Evolutionary conservation across 192 early-diverging fungal species (phyloP).

Genomic region (Rhizophagus prolifer): DNA sequence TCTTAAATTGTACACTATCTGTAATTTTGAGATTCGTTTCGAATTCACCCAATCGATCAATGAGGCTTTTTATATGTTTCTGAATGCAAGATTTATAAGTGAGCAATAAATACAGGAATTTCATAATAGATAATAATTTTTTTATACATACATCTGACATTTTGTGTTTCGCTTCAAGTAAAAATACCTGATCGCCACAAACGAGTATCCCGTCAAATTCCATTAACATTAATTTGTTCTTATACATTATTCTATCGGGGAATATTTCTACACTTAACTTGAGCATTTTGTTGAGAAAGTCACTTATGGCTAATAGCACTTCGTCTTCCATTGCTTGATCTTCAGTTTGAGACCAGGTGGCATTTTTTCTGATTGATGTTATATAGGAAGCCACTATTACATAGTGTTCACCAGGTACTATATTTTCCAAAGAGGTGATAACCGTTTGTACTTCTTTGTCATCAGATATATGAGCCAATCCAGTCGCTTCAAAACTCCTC

Average conservation of each 20-base stretch:
- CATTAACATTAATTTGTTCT: constrained; percentile 1
- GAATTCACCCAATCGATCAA: constrained; percentile 16
- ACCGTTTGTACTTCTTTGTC: not conserved
- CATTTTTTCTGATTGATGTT: not conserved
- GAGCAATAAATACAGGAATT: constrained; percentile 12
- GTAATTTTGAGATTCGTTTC: not conserved
- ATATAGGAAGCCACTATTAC: not conserved
- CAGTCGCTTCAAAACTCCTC: not conserved
- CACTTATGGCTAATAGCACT: not conserved
- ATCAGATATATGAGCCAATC: not conserved
- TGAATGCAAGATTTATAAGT: constrained; percentile 16
- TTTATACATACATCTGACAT: constrained; percentile 12
- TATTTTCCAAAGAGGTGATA: not conserved
- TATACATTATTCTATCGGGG: constrained; percentile 13
- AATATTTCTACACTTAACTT: constrained; percentile 16
- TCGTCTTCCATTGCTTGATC: not conserved
- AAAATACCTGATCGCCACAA: constrained; percentile 7
- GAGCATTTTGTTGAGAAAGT: not conserved
- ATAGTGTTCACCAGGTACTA: not conserved
- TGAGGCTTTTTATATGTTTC: not conserved
- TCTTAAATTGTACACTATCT: constrained; percentile 1
- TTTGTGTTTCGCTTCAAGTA: constrained; percentile 26
- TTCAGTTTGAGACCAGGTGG: not conserved
- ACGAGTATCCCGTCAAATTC: constrained; percentile 5
- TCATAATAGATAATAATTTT: not conserved